These are phyloP conservation scores for Ciborinia camelliae DNA, from an alignment of 2,329 filamentous ascomycete genomes.

Conservation along the genomic window DNA sequence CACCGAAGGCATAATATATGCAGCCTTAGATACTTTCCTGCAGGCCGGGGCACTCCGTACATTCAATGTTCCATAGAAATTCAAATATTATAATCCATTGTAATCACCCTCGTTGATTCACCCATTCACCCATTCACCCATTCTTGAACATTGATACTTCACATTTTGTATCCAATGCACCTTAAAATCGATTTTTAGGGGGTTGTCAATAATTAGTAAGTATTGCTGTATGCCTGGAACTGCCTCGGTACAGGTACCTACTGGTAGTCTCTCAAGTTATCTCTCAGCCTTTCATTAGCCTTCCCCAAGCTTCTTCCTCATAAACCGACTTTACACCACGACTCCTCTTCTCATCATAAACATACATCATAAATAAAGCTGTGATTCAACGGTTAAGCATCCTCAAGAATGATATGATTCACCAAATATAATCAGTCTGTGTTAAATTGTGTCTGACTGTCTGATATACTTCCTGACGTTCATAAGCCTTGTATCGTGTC, in stretches of 20 bases:
- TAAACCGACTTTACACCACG: not conserved
- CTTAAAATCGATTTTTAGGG: too few species aligned
- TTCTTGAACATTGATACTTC: too few species aligned
- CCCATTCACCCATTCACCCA: too few species aligned
- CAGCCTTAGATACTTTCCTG: conserved; percentile 9
- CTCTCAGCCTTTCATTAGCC: conserved; percentile 25
- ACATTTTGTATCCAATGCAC: too few species aligned
- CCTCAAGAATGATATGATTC: too few species aligned
- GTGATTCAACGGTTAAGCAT: not conserved
- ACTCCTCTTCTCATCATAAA: not conserved
- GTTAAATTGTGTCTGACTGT: not conserved
- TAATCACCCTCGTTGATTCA: not conserved
- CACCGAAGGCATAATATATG: not conserved
- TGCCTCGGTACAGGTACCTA: too few species aligned
- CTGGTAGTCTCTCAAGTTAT: too few species aligned
- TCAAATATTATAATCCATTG: too few species aligned
- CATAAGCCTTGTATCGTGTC: not conserved
- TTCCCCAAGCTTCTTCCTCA: conserved; percentile 19
- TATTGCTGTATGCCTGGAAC: too few species aligned
- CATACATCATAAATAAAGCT: not conserved
- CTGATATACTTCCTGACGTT: not conserved
- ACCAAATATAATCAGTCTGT: too few species aligned
- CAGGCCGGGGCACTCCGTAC: too few species aligned
- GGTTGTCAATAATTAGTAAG: too few species aligned
- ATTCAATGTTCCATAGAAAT: not conserved